Percentiles rank a stretch among this genome's conserved stretches.
These are phyloP conservation scores for Phytophthora idaei DNA, from an alignment of 352 stramenopile genomes.

Conservation along the genomic window DNA sequence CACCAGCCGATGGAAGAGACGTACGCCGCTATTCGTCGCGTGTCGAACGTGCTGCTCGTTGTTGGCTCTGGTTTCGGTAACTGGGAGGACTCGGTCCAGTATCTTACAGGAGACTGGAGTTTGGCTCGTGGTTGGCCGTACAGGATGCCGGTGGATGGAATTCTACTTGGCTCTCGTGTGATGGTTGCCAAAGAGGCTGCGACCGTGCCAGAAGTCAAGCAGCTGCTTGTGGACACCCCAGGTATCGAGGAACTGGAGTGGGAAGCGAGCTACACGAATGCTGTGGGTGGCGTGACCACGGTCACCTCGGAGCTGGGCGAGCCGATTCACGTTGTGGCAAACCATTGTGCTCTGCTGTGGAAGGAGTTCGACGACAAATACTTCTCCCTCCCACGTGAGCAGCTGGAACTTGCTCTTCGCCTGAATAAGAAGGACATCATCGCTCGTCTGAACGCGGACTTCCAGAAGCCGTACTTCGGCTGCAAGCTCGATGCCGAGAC, in stretches of 20 bases:
- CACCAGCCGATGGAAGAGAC: slow-evolving; percentile 74
- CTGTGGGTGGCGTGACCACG: slow-evolving; percentile 76
- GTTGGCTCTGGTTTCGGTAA: slow-evolving; percentile 89
- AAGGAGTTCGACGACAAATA: slow-evolving; percentile 89
- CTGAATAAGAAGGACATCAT: slow-evolving; percentile 83
- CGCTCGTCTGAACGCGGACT: slow-evolving; percentile 80
- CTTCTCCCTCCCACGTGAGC: slow-evolving; percentile 76
- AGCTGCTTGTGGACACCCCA: slow-evolving; percentile 79
- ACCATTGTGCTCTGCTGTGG: slow-evolving; percentile 78
- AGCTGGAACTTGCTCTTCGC: slow-evolving; percentile 69
- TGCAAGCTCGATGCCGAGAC: slow-evolving; percentile 48
- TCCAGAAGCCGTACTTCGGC: slow-evolving; percentile 92
- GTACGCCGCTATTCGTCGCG: slow-evolving; percentile 79
- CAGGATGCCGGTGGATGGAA: slow-evolving; percentile 85
- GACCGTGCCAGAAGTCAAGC: slow-evolving; percentile 82
- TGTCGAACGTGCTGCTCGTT: slow-evolving; percentile 85
- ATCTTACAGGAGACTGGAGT: slow-evolving; percentile 88
- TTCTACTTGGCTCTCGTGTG: slow-evolving; percentile 81
- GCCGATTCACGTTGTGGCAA: slow-evolving; percentile 87
- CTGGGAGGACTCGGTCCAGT: slow-evolving; percentile 79
- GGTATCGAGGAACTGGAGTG: slow-evolving; percentile 78
- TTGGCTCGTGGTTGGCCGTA: slow-evolving; percentile 45
- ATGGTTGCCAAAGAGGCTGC: slow-evolving; percentile 91
- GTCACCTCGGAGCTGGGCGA: slow-evolving; percentile 87
- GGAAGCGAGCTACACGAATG: slow-evolving; percentile 79